A percentile compares a stretch with the other conserved stretches of the same genome.
Evolutionary conservation across 139 green algal species (phyloP).

Genomic region (Chlorella sorokiniana): DNA sequence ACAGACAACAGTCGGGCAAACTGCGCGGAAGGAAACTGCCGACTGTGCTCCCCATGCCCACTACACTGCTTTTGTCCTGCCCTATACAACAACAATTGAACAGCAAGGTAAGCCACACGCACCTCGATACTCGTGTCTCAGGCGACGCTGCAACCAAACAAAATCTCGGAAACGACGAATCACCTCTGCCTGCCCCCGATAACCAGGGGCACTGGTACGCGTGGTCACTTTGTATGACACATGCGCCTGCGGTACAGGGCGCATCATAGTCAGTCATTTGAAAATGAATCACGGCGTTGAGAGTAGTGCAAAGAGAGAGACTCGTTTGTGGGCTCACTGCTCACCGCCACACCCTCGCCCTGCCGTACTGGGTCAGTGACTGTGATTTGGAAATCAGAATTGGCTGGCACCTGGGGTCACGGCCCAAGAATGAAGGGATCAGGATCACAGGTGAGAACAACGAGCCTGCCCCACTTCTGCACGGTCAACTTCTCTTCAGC

Average conservation of each 20-base stretch:
- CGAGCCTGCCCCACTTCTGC: not conserved
- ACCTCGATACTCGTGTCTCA: slow-evolving; percentile 75
- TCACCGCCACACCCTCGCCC: slow-evolving; percentile 79
- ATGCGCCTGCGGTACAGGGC: slow-evolving; percentile 47
- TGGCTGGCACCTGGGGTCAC: slow-evolving; percentile 4
- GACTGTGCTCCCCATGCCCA: too few species aligned
- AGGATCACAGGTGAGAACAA: not conserved
- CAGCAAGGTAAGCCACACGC: not conserved
- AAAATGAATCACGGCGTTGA: not conserved
- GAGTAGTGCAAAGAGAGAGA: not conserved
- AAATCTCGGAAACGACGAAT: slow-evolving; percentile 94
- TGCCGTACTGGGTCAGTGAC: slow-evolving; percentile 93
- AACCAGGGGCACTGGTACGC: slow-evolving; percentile 50
- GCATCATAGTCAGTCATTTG: not conserved
- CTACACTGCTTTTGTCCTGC: too few species aligned
- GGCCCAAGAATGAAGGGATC: not conserved
- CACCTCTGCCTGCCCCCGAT: slow-evolving; percentile 64
- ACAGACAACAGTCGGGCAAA: not conserved
- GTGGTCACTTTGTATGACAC: slow-evolving; percentile 79
- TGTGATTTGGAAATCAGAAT: slow-evolving; percentile 63
- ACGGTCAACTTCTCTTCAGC: not conserved
- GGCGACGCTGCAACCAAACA: slow-evolving; percentile 78
- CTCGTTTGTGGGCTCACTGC: not conserved
- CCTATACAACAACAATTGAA: not conserved
- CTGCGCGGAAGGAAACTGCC: too few species aligned